These are phyloP conservation scores for Apophysomyces variabilis DNA, from an alignment of 371 early-diverging fungal genomes.

Conservation along the genomic window DNA sequence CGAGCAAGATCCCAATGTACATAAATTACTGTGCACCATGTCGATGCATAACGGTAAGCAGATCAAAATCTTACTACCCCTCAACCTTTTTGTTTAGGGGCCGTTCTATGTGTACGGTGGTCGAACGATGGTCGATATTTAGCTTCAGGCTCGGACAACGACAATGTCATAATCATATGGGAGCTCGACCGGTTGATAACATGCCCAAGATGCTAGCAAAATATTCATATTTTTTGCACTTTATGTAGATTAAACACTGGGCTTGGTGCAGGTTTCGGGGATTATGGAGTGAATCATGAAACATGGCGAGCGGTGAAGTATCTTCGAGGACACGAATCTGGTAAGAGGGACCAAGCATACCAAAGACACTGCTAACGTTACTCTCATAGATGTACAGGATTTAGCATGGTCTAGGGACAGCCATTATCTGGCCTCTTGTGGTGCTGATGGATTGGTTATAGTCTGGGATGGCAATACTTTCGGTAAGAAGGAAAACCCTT, in stretches of 20 bases:
- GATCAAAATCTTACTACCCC: neutral
- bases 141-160: constrained; percentile 89
- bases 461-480: constrained; percentile 89
- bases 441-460: constrained; percentile 82
- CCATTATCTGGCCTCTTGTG: constrained; percentile 88
- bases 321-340: constrained; percentile 92
- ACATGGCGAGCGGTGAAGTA: constrained; percentile 80
- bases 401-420: constrained; percentile 95
- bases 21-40: constrained; percentile 81
- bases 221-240: neutral
- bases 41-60: constrained; percentile 78
- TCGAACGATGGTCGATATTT: constrained; percentile 78
- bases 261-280: constrained; percentile 59
- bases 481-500: constrained; percentile 46
- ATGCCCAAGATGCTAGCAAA: neutral
- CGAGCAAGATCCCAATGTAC: constrained; percentile 58
- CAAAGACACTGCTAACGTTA: neutral
- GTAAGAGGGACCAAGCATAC: constrained; percentile 30
- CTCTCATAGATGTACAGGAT: constrained; percentile 81
- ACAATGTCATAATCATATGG: constrained; percentile 92
- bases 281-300: constrained; percentile 67
- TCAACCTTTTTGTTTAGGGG: constrained; percentile 52
- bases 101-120: constrained; percentile 93
- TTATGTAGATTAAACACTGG: constrained; percentile 4
- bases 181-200: constrained; percentile 65